Evolutionary conservation across 2,329 filamentous ascomycete species (phyloP).

Genomic region (Cladosporium sphaerospermum): DNA sequence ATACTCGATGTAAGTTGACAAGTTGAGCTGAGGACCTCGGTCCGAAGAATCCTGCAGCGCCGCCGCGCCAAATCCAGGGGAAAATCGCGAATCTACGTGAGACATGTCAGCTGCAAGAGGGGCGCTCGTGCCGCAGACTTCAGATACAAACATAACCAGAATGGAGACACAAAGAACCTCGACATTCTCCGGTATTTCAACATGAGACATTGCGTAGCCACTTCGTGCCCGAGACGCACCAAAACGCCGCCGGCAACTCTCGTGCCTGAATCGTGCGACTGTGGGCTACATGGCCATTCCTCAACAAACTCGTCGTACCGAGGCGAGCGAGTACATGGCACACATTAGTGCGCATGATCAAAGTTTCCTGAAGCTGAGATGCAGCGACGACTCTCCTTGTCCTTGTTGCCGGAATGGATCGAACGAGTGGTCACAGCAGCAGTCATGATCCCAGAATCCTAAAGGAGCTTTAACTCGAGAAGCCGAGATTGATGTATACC

Average conservation of each 20-base stretch:
- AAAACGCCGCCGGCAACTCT: neutral
- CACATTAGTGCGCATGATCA: neutral
- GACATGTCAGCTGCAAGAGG: neutral
- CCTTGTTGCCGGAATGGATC: neutral
- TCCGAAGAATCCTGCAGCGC: no score
- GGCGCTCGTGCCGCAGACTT: no score
- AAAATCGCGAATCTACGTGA: neutral
- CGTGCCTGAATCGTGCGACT: conserved; percentile 7
- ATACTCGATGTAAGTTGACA: no score
- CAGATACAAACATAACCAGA: no score
- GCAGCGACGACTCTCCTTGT: no score
- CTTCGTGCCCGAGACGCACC: neutral
- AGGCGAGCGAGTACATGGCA: neutral
- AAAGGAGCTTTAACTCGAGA: no score
- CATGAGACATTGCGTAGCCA: neutral
- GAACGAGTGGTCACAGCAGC: conserved; percentile 5
- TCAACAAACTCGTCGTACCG: neutral
- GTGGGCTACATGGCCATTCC: neutral
- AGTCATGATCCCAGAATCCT: no score
- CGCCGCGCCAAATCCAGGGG: no score
- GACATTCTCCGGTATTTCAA: neutral
- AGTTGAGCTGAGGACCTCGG: no score
- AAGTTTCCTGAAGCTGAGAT: no score
- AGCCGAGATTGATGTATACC: no score
- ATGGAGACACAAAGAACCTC: neutral